A percentile compares a stretch with the other conserved stretches of the same genome.
Evolutionary conservation across 2,329 filamentous ascomycete species (phyloP).

Genomic region (Trichoderma sp.): DNA sequence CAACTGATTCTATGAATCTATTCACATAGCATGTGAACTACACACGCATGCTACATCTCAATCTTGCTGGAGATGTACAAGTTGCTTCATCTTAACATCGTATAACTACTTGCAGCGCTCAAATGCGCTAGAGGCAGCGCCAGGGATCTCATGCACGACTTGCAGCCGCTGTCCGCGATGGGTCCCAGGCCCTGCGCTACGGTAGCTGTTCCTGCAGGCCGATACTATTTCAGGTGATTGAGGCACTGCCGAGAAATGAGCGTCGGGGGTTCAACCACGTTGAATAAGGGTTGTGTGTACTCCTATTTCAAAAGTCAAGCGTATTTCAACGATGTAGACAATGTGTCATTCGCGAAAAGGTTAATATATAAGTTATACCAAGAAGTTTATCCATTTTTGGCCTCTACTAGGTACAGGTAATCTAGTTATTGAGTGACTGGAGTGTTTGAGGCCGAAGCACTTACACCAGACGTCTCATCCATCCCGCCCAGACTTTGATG

Average conservation of each 20-base stretch:
- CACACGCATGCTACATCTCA: not conserved
- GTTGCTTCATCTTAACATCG: not conserved
- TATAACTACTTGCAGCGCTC: not conserved
- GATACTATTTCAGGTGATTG: not conserved
- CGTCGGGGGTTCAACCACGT: not conserved
- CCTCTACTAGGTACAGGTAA: too few species aligned
- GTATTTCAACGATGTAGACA: too few species aligned
- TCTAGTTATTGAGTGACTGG: not conserved
- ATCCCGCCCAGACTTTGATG: not conserved
- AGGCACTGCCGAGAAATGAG: slow-evolving; percentile 1
- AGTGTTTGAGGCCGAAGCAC: not conserved
- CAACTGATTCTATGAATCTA: not conserved
- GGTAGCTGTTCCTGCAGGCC: not conserved
- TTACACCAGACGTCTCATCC: not conserved
- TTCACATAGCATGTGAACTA: not conserved
- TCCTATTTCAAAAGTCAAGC: too few species aligned
- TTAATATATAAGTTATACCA: not conserved
- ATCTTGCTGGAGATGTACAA: not conserved
- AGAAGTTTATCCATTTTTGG: not conserved
- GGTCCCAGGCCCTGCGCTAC: not conserved
- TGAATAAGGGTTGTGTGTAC: too few species aligned
- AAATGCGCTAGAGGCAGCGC: not conserved
- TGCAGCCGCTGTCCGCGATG: not conserved
- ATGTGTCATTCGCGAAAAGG: too few species aligned
- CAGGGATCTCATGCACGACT: not conserved